Evolutionary conservation across 2,329 filamentous ascomycete genomes (phyloP), one percentile per base, ranked within the genome.

Genomic region (Phialophora tarda): DNA sequence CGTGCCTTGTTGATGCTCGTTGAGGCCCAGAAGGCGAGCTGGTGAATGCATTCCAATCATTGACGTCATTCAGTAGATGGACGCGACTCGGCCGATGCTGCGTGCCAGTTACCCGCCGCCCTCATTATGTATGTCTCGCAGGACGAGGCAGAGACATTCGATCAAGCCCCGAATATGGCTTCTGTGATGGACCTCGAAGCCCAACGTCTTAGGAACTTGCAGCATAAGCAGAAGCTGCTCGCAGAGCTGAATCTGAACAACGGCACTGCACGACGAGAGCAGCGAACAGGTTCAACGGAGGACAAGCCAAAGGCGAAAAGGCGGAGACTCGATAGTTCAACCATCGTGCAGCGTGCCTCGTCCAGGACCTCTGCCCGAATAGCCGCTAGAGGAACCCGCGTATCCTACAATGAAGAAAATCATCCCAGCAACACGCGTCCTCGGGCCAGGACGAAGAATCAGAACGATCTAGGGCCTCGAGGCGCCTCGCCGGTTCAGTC

Each of bases 311-410:
- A 75, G 10, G 55, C 74, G 3, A 84, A 83, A 72, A 79, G 78
- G 54, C 78, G 78, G 28, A 82, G 79, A 68, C 60, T 79, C 69
- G 21, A 56, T 32, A 8, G 34, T 24, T 38, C 74, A 62, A 51
- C 65, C 68, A 14, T 26, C 24, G 24, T 32, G 34, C 8, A 30
- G n/a, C 34, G 24, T 26, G 24, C 71, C 30, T 81, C 82, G 0
- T 79, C 80, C 1, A 76, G 83, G 47, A 74, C 77, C 4, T 85
- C 84, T 24, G 80, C 82, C 21, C 79, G 84, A 14, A 79, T 85
- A 41, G 81, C 83, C 23, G 77, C 77, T 6, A 76, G 77, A 0
- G 71, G 23, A 38, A 61, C 50, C 75, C 74, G n/a, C 77, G 77
- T 8, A 69, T 59, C 24, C 80, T 83, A 69, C 69, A 76, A 75